Evolutionary conservation across 2,329 filamentous ascomycete genomes (phyloP), one percentile per base, ranked within the genome.

Genomic region (Calonectria multiphialidica): DNA sequence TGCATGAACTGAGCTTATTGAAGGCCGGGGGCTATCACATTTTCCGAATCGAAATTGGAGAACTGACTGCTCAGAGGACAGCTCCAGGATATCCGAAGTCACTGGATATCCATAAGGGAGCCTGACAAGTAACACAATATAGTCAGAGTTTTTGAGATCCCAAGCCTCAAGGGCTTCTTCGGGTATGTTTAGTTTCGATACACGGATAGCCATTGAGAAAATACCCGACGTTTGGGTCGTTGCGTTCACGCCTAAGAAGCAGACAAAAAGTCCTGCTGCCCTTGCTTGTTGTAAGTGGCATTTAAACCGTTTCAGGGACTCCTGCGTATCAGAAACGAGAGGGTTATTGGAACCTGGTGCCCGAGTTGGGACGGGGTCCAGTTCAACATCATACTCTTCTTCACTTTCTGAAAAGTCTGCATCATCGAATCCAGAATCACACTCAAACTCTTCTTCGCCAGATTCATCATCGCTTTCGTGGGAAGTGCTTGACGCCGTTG

Each of bases 131-230:
- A 97, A 86, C 5, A 96, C 89, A 45, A 98, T 82, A 78, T 96
- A 96, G 40, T 95, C 92, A 0, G 87, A 83, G 0, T 87, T 83
- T 16, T 89, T 83, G 13, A 98, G 81, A 72, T 93, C 89, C 95
- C 95, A 98, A 1, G 95, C 94, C 78, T 93, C 88, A 82, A 95
- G 89, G 0, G 91, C 92, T 78, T 96, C 94, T 44, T 93, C 88
- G 0, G 94, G 93, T 15, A 98, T 90, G 0, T 90, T 91, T 1
- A 98, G 88, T 76, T 93, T 93, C 5, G 88, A 86, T 35, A 94
- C 89, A 5, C 91, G 91, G 35, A 94, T 89, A 0, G 95, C 95
- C 2, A 97, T 82, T 5, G 91, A 91, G 21, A 97, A 82, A 3
- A 89, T 85, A 1, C 71, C 72, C 10, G 76, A 71, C 84, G 87